Evolutionary conservation across 1,284 basidiomycete genomes (phyloP).

Genomic region (Tilletia horrida): DNA sequence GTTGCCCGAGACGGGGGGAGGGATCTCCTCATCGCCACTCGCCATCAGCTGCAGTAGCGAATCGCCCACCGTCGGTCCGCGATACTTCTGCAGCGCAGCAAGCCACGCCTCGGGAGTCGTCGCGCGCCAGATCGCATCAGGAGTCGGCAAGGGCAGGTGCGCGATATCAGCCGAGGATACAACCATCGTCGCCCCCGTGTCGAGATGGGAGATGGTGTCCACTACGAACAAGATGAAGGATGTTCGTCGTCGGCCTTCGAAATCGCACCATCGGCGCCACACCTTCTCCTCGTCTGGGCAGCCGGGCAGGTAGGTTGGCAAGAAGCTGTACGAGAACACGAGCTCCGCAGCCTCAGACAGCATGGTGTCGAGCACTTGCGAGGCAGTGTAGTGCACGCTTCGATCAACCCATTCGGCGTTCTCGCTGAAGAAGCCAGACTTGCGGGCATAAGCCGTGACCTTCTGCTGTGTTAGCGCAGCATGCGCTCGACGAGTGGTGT

Average conservation of each 20-base stretch:
- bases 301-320: constrained; percentile 29
- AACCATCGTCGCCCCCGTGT: constrained; percentile 34
- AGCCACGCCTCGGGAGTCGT: constrained; percentile 32
- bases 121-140: constrained; percentile 40
- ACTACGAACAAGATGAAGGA: constrained; percentile 38
- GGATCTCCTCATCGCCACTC: constrained; percentile 20
- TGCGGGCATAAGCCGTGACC: constrained; percentile 36
- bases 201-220: constrained; percentile 42
- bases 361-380: constrained; percentile 12
- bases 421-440: constrained; percentile 41
- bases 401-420: constrained; percentile 31
- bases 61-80: constrained; percentile 36
- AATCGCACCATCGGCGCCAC: constrained; percentile 45
- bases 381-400: constrained; percentile 23
- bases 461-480: constrained; percentile 38
- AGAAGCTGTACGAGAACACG: constrained; percentile 33
- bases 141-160: constrained; percentile 41
- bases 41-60: constrained; percentile 34
- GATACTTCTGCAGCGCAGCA: constrained; percentile 27
- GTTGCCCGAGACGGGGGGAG: constrained; percentile 13
- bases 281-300: constrained; percentile 34
- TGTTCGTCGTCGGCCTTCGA: constrained; percentile 39
- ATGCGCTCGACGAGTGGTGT: constrained; percentile 30
- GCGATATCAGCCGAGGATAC: constrained; percentile 35
- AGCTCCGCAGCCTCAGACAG: constrained; percentile 31